A percentile compares a stretch with the other conserved stretches of the same genome.
phyloP scores from a whole-genome alignment of 495 filamentous ascomycete genomes.

The Aspergillus steynii region DNA sequence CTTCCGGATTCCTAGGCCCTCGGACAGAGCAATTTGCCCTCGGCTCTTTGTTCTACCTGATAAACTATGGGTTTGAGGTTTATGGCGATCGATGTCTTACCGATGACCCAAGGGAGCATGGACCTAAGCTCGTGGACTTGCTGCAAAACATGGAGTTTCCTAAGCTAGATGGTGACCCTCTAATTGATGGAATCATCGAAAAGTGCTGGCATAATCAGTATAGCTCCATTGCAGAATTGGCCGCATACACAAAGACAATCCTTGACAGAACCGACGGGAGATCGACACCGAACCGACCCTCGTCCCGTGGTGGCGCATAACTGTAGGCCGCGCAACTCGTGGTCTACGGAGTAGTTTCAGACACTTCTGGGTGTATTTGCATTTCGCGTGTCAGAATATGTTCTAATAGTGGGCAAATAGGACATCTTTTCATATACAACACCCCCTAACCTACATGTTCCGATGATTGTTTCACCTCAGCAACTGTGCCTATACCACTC shows the following conservation, averaged over 20 bases:
- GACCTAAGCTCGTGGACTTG: conserved; percentile 32
- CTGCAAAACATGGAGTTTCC: conserved; percentile 40
- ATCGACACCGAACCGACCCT: too few species aligned
- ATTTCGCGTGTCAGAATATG: too few species aligned
- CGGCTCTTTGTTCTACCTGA: conserved; percentile 39
- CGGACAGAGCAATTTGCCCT: conserved; percentile 41
- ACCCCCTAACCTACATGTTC: too few species aligned
- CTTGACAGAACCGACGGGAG: too few species aligned
- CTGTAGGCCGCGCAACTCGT: too few species aligned
- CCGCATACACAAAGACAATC: conserved; percentile 21
- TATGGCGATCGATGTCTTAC: conserved; percentile 33
- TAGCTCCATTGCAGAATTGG: conserved; percentile 30
- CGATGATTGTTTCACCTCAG: too few species aligned
- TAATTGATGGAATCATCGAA: conserved; percentile 38
- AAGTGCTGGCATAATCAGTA: conserved; percentile 43
- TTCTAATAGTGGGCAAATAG: too few species aligned
- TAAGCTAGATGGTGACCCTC: conserved; percentile 29
- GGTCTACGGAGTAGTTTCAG: too few species aligned
- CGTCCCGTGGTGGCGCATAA: too few species aligned
- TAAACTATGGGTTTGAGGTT: conserved; percentile 41
- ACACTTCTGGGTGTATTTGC: too few species aligned
- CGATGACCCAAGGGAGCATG: conserved; percentile 39
- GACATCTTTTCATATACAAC: too few species aligned
- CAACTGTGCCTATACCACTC: conserved; percentile 2
- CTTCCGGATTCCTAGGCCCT: conserved; percentile 30